Evolutionary conservation across 768 basidiomycete genomes (phyloP).

Genomic region (Neoboletus magnificus): DNA sequence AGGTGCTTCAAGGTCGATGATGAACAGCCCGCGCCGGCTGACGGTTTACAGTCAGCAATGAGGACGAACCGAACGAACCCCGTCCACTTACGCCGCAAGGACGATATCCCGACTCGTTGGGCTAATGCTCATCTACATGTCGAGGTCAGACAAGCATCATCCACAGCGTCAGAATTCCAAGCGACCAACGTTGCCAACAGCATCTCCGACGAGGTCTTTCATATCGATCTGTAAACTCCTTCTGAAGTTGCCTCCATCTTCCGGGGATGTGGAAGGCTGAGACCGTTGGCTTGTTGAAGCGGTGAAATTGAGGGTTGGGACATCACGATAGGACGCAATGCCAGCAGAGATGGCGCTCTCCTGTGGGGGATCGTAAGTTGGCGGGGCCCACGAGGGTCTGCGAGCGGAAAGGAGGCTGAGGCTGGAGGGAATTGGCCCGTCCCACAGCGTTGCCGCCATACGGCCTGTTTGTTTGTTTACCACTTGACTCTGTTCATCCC

Average conservation of each 20-base stretch:
- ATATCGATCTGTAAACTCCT: constrained; percentile 71
- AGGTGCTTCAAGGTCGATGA: constrained; percentile 89
- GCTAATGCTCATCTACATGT: constrained; percentile 82
- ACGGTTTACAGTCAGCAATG: not conserved
- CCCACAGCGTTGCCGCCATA: too few relatives aligned
- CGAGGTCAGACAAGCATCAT: constrained; percentile 4
- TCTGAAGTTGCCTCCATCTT: constrained; percentile 59
- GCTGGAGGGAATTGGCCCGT: constrained; percentile 26
- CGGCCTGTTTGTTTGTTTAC: not conserved
- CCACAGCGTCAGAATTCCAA: not conserved
- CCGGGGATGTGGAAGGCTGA: constrained; percentile 33
- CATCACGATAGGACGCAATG: constrained; percentile 31
- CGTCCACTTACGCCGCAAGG: constrained; percentile 69
- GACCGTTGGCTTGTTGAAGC: constrained; percentile 8
- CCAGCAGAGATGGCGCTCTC: constrained; percentile 18
- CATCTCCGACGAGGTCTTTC: constrained; percentile 75
- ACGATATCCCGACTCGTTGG: constrained; percentile 87
- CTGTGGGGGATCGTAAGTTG: constrained; percentile 26
- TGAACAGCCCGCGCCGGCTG: constrained; percentile 86
- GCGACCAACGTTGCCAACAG: constrained; percentile 72
- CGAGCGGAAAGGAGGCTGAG: constrained; percentile 33
- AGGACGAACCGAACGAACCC: not conserved
- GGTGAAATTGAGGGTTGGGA: constrained; percentile 22
- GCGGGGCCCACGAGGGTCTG: constrained; percentile 33
- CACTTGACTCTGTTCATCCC: not conserved